Evolutionary conservation across 2,329 filamentous ascomycete species (phyloP).

Genomic region (Penicillium sclerotigenum): DNA sequence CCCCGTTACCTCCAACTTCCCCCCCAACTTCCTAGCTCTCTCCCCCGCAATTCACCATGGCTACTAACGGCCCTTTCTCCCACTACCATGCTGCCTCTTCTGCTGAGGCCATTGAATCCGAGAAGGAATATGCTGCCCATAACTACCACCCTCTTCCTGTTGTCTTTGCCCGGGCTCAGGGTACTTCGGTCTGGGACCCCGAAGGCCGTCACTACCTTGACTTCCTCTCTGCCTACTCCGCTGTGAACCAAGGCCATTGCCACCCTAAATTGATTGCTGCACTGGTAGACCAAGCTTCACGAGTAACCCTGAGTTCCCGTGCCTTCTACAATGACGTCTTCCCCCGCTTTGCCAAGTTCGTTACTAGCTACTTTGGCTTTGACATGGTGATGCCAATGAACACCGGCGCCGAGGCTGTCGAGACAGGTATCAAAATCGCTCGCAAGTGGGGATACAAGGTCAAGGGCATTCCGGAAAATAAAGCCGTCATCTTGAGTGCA

Average conservation of each 20-base stretch:
- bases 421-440: conserved; percentile 94
- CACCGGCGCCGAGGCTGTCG: conserved; percentile 92
- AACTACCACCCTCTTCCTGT: conserved; percentile 98
- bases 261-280: conserved; percentile 94
- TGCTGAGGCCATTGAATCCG: conserved; percentile 71
- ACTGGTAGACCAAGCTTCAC: conserved; percentile 80
- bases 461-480: conserved; percentile 79
- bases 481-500: conserved; percentile 80
- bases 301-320: conserved; percentile 85
- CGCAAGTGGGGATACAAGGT: conserved; percentile 98
- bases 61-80: conserved; percentile 39
- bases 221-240: conserved; percentile 96
- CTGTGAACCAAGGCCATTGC: conserved; percentile 97
- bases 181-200: conserved; percentile 92
- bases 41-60: conserved; percentile 31
- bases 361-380: conserved; percentile 84
- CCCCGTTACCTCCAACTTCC: conserved; percentile 15
- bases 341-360: conserved; percentile 89
- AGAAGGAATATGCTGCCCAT: conserved; percentile 86
- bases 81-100: conserved; percentile 75
- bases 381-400: conserved; percentile 99
- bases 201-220: conserved; percentile 95
- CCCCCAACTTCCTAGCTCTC: conserved; percentile 3
- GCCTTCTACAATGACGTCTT: conserved; percentile 99
- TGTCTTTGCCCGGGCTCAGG: conserved; percentile 81